phyloP scores from a whole-genome alignment of 805 yeast genomes.

The Nakazawaea pomicola region DNA sequence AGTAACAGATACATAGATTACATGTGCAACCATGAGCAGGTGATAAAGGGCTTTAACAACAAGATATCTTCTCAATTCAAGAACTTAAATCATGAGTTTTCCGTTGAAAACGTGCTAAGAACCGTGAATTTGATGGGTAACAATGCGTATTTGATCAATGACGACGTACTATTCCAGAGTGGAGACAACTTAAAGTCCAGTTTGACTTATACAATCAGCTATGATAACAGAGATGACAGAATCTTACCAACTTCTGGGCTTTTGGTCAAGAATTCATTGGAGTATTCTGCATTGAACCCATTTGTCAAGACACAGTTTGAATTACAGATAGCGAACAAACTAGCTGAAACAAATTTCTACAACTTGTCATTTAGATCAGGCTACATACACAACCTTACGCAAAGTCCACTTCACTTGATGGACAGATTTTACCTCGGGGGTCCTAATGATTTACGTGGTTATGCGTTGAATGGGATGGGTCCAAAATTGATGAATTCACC shows the following conservation, averaged over 20 bases:
- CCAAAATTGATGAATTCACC: slow-evolving; percentile 46
- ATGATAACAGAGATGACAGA: slow-evolving; percentile 40
- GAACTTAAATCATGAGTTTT: slow-evolving; percentile 43
- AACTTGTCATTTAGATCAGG: slow-evolving; percentile 23
- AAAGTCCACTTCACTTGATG: slow-evolving; percentile 30
- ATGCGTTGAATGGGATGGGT: slow-evolving; percentile 46
- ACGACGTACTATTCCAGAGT: slow-evolving; percentile 30
- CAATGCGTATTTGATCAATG: slow-evolving; percentile 23
- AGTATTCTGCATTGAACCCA: slow-evolving; percentile 20
- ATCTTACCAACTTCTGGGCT: slow-evolving; percentile 40
- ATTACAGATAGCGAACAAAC: slow-evolving; percentile 27
- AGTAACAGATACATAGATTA: slow-evolving; percentile 44
- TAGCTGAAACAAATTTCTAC: slow-evolving; percentile 17
- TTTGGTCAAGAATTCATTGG: slow-evolving; percentile 31
- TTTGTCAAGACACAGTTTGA: slow-evolving; percentile 40
- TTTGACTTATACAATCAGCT: slow-evolving; percentile 31
- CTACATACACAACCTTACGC: slow-evolving; percentile 16
- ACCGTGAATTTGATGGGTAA: slow-evolving; percentile 24
- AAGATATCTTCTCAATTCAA: slow-evolving; percentile 32
- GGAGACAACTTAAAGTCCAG: slow-evolving; percentile 44
- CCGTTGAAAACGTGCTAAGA: slow-evolving; percentile 39
- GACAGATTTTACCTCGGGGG: slow-evolving; percentile 57
- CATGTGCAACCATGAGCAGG: slow-evolving; percentile 39
- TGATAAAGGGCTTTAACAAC: slow-evolving; percentile 36
- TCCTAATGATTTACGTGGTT: slow-evolving; percentile 53